Base-by-base conservation (phyloP, 768 basidiomycete species). In the Russula sp. region DNA sequence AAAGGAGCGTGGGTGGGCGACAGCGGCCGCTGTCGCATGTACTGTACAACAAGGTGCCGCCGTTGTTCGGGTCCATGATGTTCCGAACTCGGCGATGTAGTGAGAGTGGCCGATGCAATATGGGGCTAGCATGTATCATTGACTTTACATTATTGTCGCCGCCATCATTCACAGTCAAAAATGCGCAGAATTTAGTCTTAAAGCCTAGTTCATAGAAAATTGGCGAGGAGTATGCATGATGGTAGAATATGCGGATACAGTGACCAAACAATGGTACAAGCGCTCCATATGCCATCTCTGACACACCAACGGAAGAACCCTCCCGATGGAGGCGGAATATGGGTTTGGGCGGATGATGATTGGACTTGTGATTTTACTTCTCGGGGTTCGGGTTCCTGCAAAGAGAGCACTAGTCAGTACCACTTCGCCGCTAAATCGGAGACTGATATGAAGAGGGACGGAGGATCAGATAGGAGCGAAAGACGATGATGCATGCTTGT, bases 391-490 rank as follows among this genome's bases (percentile, higher is more conserved):
- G 71, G 69, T 76, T 76, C 76, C 76, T 76, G 61, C 36, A 38
- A 52, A 26, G 59, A 59, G 36, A 66, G 51, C 30, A 54, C 66
- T 32, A 63, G 54, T 65, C 32, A 60, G 61, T 20, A n/a, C 57
- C 34, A 50, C 9, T 20, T 28, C 14, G 46, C 14, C 24, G 24
- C 42, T 11, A 38, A 16, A 42, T 4, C 14, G 36, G 51, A 60
- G 36, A 36, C 36, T 44, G 30, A 67, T 51, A 50, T 30, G 51
- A 38, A 22, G 58, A 62, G 54, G 50, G 57, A 61, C 63, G 67
- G 69, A 66, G 22, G 44, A 76, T 95, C 94, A 95, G 92, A 95
- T 95, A 95, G 93, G 92, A 95, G 94, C 93, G 94, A 95, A 95
- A 95, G 94, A 97, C 92, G 76, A 84, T 79, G 89, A 91, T 92